Base-by-base conservation (phyloP, 257 asterid genomes). In the Jacaranda copaia region DNA sequence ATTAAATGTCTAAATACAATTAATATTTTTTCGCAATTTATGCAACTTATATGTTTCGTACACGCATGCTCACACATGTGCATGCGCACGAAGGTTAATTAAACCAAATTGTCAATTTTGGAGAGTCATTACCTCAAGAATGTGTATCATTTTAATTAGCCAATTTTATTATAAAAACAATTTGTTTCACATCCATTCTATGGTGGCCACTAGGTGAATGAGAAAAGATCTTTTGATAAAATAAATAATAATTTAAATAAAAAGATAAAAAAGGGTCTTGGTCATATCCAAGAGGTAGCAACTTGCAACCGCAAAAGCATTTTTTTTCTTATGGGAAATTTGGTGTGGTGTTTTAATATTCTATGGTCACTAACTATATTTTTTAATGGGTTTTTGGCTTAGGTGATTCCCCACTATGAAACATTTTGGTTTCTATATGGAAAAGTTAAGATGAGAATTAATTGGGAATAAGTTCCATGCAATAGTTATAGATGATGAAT, bases 261-360 rank as follows among this genome's bases (percentile, higher is more conserved):
- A 43, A 43, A 11, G 16, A 46, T 40, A 25, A 46, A 65, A 71
- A 70, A 25, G 32, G 32, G 84, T 82, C 12, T 57, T 53, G 72
- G 83, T 65, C 88, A 79, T 82, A 85, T 85, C 91, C 81, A 70
- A 77, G 86, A 68, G 86, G 90, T 57, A 80, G 89, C 93, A 87
- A 82, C 87, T 85, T 86, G 92, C 89, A 76, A 86, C 84, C 89
- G 90, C 86, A 84, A 35, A 80, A 75, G 60, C 14, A 15, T 79
- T 68, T 68, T 68, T 73, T 14, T 58, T 72, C 49, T 5, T 42
- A 63, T 14, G 35, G 63, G n/a, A 45, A 67, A 25, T 3, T 55
- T 8, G 60, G 72, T 42, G 3, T 14, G 36, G 70, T 57, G 70
- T 79, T 66, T 72, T 62, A 72, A 72, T 69, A 76, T 74, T 81